Evolutionary conservation across 1,284 basidiomycete genomes (phyloP).

Genomic region (Malassezia yamatoensis): DNA sequence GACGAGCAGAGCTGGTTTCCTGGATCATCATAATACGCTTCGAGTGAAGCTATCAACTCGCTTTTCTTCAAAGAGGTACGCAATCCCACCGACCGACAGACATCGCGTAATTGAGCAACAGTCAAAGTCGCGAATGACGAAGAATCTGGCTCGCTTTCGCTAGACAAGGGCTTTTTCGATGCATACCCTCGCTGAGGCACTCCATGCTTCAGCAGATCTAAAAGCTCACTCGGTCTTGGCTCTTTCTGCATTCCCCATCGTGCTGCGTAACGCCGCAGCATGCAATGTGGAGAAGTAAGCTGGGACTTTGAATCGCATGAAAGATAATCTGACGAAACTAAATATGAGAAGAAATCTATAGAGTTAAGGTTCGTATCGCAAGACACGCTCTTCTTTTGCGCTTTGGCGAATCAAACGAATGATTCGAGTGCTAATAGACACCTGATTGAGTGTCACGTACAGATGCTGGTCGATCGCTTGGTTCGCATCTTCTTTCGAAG

Average conservation of each 20-base stretch:
- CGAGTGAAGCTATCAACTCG: too few species aligned
- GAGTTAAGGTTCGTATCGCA: not conserved
- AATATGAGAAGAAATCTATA: too few species aligned
- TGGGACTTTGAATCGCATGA: not conserved
- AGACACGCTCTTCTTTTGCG: conserved; percentile 26
- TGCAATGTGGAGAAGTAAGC: not conserved
- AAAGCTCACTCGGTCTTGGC: not conserved
- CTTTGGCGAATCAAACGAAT: conserved; percentile 31
- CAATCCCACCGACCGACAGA: too few species aligned
- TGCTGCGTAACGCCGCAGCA: not conserved
- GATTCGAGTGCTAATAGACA: conserved; percentile 28
- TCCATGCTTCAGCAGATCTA: not conserved
- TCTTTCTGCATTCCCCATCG: not conserved
- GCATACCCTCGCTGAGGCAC: too few species aligned
- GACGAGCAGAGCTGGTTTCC: too few species aligned
- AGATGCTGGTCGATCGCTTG: conserved; percentile 20
- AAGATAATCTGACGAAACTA: too few species aligned
- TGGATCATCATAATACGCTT: too few species aligned
- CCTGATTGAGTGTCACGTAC: conserved; percentile 24
- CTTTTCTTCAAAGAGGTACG: too few species aligned
- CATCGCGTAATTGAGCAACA: too few species aligned
- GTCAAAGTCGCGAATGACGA: too few species aligned
- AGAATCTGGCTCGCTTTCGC: too few species aligned
- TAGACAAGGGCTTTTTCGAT: too few species aligned
- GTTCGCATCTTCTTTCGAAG: conserved; percentile 11